A percentile compares a stretch with the other conserved stretches of the same genome.
These are phyloP conservation scores for Codiaeum variegatum DNA, from an alignment of 441 rosid genomes.

Conservation along the genomic window DNA sequence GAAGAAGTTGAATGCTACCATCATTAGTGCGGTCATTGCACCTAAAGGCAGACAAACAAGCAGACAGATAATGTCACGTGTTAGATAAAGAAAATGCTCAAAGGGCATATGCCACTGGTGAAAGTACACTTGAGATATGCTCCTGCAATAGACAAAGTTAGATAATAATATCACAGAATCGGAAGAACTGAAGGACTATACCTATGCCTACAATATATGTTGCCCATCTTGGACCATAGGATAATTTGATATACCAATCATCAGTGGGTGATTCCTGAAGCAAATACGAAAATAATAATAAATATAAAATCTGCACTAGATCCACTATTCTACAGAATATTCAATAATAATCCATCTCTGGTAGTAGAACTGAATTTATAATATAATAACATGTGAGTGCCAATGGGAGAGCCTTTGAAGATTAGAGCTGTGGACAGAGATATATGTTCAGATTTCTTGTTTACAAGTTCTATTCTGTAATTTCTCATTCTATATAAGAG, in stretches of 20 bases:
- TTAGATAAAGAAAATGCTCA: no score
- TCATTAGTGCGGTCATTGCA: conserved; percentile 65
- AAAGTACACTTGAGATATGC: conserved; percentile 81
- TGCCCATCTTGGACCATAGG: conserved; percentile 91
- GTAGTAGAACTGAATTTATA: conserved; percentile 9
- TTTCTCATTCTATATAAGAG: background rate
- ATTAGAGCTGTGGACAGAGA: background rate
- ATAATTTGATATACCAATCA: conserved; percentile 66
- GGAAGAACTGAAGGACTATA: conserved; percentile 27
- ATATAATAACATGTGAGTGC: background rate
- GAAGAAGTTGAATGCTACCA: conserved; percentile 51
- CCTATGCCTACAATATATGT: conserved; percentile 83
- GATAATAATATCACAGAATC: no score
- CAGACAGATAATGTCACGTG: no score
- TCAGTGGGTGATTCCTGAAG: conserved; percentile 49
- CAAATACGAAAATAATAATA: conserved; percentile 23
- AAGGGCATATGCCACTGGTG: conserved; percentile 43
- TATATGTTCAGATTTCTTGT: conserved; percentile 3
- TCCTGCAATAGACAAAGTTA: no score
- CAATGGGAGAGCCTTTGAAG: background rate
- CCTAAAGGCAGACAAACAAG: conserved; percentile 37
- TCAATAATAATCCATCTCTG: background rate
- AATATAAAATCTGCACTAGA: background rate
- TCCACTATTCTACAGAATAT: background rate
- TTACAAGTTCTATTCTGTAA: background rate